Conservation (phyloP, 2,329 filamentous ascomycete species). For the Venturia effusa region DNA sequence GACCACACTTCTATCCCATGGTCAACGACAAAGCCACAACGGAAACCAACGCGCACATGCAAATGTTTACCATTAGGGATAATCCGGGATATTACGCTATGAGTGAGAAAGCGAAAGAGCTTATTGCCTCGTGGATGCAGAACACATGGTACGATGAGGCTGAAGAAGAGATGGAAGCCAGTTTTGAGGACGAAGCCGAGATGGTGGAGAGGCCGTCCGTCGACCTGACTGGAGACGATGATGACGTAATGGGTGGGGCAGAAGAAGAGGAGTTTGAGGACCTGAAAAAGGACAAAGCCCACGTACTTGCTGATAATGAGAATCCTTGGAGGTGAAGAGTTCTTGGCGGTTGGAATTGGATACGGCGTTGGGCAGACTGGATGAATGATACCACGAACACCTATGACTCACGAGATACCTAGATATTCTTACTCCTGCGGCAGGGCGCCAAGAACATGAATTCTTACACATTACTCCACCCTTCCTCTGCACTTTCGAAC, state of each 20-base stretch:
- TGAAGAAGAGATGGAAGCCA: slow-evolving; percentile 8
- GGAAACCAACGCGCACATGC: slow-evolving; percentile 72
- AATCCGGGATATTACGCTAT: slow-evolving; percentile 65
- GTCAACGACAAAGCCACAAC: slow-evolving; percentile 71
- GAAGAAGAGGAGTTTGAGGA: not conserved
- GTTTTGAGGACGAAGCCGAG: slow-evolving; percentile 14
- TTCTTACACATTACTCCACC: not conserved
- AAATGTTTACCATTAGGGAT: slow-evolving; percentile 61
- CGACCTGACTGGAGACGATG: slow-evolving; percentile 11
- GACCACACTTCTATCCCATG: slow-evolving; percentile 24
- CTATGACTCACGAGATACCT: not conserved
- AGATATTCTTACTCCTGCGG: not conserved
- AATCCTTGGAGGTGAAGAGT: slow-evolving; percentile 4
- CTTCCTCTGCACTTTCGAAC: not conserved
- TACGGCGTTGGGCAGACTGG: not conserved
- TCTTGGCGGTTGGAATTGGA: not conserved
- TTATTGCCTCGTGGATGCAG: slow-evolving; percentile 54
- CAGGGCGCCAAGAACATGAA: not conserved
- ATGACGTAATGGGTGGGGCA: not conserved
- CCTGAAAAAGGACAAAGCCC: not conserved
- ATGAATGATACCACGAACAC: not conserved
- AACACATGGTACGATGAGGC: slow-evolving; percentile 50
- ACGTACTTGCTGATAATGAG: not conserved
- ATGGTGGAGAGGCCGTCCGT: slow-evolving; percentile 17
- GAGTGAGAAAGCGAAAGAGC: slow-evolving; percentile 51